Percentiles rank a stretch among this genome's conserved stretches.
Conservation (phyloP, 192 early-diverging fungal species). For the Coemansia erecta region DNA sequence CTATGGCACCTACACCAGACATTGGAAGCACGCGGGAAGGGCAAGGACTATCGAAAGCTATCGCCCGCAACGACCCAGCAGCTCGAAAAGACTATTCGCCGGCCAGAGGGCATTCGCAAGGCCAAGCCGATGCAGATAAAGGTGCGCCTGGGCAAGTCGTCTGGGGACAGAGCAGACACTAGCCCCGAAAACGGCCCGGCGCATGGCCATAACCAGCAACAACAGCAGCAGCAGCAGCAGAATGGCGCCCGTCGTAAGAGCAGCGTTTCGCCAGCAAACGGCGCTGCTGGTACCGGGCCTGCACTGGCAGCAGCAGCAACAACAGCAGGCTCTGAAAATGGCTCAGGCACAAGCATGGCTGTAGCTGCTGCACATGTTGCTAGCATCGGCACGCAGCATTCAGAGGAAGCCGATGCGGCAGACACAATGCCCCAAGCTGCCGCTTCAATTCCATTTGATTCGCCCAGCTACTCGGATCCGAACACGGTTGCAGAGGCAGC, state of each 20-base stretch:
- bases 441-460: not conserved
- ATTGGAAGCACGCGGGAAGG: slow-evolving; percentile 56
- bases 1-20: slow-evolving; percentile 78
- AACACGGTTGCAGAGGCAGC: slow-evolving; percentile 2
- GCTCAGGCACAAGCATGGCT: not conserved
- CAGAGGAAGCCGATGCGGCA: too few relatives aligned
- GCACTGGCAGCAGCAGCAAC: not conserved
- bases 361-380: not conserved
- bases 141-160: slow-evolving; percentile 44
- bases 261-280: not conserved
- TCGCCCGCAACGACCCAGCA: slow-evolving; percentile 58
- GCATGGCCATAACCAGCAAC: not conserved
- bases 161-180: slow-evolving; percentile 14
- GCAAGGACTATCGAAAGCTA: slow-evolving; percentile 58
- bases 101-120: slow-evolving; percentile 28
- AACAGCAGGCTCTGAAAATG: not conserved
- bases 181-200: slow-evolving; percentile 1
- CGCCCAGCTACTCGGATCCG: not conserved
- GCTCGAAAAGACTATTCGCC: slow-evolving; percentile 54
- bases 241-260: not conserved
- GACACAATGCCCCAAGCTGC: too few relatives aligned
- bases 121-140: slow-evolving; percentile 55
- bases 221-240: slow-evolving; percentile 2
- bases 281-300: not conserved
- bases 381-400: too few relatives aligned